Conservation (phyloP, 345 rosid species). For the Melaleuca quinquenervia region DNA sequence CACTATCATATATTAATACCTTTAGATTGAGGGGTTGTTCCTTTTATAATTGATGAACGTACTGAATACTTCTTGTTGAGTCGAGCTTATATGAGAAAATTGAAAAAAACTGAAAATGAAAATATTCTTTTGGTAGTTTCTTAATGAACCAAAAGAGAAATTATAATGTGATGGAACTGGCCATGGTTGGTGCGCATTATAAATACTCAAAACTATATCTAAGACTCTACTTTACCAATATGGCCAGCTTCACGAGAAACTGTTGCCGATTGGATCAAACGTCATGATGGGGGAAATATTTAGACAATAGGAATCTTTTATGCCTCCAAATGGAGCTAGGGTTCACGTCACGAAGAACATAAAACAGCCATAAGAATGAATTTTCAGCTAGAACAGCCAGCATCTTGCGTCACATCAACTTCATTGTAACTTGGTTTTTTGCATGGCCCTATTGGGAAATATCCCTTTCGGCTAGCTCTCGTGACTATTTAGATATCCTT, state of each 20-base stretch:
- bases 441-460: not conserved
- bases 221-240: not conserved
- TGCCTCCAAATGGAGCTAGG: not conserved
- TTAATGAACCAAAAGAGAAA: not conserved
- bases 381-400: not conserved
- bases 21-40: not conserved
- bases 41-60: not conserved
- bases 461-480: not conserved
- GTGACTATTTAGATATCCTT: not conserved
- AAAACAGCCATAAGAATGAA: not conserved
- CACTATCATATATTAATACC: not conserved
- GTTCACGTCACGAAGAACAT: not conserved
- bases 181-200: not conserved
- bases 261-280: not conserved
- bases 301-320: not conserved
- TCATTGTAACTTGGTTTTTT: not conserved
- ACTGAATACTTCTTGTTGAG: not conserved
- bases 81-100: not conserved
- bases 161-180: not conserved
- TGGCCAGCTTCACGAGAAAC: not conserved
- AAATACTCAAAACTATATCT: not conserved
- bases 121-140: not conserved
- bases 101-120: not conserved
- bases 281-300: not conserved
- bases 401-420: not conserved